Conservation (phyloP, 176 grass and related monocot species). For the Themeda triandra region DNA sequence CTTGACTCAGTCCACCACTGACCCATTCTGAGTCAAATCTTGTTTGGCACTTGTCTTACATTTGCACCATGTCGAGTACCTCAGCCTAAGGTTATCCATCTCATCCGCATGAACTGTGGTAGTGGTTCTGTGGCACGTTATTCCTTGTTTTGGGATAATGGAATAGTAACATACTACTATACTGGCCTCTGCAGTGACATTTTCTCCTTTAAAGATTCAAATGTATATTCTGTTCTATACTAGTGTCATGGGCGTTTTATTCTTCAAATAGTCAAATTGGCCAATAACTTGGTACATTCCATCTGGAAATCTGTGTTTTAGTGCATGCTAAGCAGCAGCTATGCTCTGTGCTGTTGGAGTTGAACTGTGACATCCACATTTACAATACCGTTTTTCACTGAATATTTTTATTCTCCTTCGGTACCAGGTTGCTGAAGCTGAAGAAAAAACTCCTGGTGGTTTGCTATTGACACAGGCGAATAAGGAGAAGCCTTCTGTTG, state of each 20-base stretch:
- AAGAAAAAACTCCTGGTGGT: conserved; percentile 63
- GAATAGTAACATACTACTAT: background rate
- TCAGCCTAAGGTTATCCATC: background rate
- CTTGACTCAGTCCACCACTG: background rate
- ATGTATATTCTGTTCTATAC: background rate
- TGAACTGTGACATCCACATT: background rate
- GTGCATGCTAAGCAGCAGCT: background rate
- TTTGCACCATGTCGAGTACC: background rate
- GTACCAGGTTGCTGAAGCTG: conserved; percentile 54
- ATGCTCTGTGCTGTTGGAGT: conserved; percentile 4
- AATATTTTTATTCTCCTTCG: background rate
- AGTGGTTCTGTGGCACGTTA: background rate
- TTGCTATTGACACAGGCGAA: conserved; percentile 49
- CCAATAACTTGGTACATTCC: background rate
- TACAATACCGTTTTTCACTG: background rate
- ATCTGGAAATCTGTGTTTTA: background rate
- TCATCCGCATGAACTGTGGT: background rate
- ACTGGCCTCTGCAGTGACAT: background rate
- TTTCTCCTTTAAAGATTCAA: background rate
- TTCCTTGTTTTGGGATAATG: background rate
- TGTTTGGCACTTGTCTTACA: conserved; percentile 10
- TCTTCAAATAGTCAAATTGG: background rate
- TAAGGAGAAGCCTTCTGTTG: conserved; percentile 66
- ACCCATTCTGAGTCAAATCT: background rate
- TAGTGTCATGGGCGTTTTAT: no score